Base-by-base conservation (phyloP, 108 stramenopile species). In the Fragilaria radians region DNA sequence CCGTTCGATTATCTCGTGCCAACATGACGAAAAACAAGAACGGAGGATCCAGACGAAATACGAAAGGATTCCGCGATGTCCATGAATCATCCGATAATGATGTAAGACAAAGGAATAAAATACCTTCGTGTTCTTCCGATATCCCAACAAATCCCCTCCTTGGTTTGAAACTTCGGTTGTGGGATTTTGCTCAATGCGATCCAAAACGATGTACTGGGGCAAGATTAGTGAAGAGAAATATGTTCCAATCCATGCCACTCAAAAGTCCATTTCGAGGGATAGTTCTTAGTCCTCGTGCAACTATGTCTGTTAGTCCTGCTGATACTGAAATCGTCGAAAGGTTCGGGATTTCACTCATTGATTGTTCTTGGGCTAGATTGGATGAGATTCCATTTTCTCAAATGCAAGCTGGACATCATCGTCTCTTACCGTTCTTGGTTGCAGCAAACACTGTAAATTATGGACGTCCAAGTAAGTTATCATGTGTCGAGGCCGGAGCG, bases 101-200 rank as follows among this genome's bases (percentile, higher is more conserved):
- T 48, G 67, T 80, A 1, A 52, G 27, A 46, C 66, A 69, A 14
- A 65, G 79, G 14, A 80, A 80, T 51, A 57, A 65, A 62, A 61
- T 73, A 32, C 52, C 29, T n/a, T 26, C 42, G 0, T 28, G n/a
- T 31, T 46, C 34, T 27, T 60, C 25, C 32, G 48, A 32, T 29
- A 34, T 57, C 32, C 28, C 50, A 21, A 57, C 27, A 1, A 76
- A 80, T 59, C 77, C 89, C 18, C 61, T 92, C 33, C 48, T 71
- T 21, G 87, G 85, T 1, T 65, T 92, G 45, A 60, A 63, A 49
- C 33, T 93, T 34, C 73, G 86, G 0, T 95, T 99, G 95, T 99
- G 97, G 97, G 98, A 99, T 70, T 99, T 99, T 75, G 93, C 82
- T 22, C 98, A 99, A 66, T 97, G 96, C 68, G 98, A 99, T 70